A percentile compares a stretch with the other conserved stretches of the same genome.
Conservation (phyloP, 306 rosid species). For the Dicorynia guianensis region DNA sequence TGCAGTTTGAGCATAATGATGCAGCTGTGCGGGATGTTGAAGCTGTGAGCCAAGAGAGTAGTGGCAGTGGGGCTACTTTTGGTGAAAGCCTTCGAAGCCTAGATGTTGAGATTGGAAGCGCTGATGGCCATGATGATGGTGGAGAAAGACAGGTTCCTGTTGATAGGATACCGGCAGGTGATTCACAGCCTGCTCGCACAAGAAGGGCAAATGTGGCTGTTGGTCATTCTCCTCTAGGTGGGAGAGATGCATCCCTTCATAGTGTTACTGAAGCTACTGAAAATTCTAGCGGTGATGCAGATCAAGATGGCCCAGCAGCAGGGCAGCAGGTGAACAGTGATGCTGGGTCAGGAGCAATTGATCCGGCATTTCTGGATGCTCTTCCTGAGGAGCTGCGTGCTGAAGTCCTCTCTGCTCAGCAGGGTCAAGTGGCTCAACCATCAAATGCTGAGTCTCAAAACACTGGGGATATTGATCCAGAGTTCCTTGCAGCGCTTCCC, state of each 20-base stretch:
- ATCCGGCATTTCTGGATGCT: conserved; percentile 98
- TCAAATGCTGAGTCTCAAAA: conserved; percentile 76
- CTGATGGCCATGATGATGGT: conserved; percentile 97
- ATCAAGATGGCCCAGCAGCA: conserved; percentile 77
- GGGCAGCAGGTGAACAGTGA: conserved; percentile 84
- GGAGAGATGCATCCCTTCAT: conserved; percentile 90
- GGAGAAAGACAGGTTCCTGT: conserved; percentile 86
- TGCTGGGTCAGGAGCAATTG: conserved; percentile 87
- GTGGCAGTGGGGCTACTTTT: conserved; percentile 98
- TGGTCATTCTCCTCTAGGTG: conserved; percentile 63
- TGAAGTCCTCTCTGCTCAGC: conserved; percentile 96
- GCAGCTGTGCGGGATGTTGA: conserved; percentile 85
- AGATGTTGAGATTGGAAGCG: conserved; percentile 99
- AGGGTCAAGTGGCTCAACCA: conserved; percentile 86
- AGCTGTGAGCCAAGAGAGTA: conserved; percentile 98
- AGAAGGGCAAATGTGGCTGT: conserved; percentile 76
- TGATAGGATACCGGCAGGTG: conserved; percentile 73
- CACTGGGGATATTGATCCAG: conserved; percentile 96
- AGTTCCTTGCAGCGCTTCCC: conserved; percentile 99
- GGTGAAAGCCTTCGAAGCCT: conserved; percentile 99
- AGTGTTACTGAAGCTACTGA: conserved; percentile 97
- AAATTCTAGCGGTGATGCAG: conserved; percentile 92
- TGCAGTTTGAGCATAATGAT: conserved; percentile 89
- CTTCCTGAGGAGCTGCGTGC: conserved; percentile 99
- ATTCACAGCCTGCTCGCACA: conserved; percentile 73